Percentiles rank a stretch among this genome's conserved stretches.
These are phyloP conservation scores for Sistotremastrum suecicum DNA, from an alignment of 768 basidiomycete species.

Conservation along the genomic window DNA sequence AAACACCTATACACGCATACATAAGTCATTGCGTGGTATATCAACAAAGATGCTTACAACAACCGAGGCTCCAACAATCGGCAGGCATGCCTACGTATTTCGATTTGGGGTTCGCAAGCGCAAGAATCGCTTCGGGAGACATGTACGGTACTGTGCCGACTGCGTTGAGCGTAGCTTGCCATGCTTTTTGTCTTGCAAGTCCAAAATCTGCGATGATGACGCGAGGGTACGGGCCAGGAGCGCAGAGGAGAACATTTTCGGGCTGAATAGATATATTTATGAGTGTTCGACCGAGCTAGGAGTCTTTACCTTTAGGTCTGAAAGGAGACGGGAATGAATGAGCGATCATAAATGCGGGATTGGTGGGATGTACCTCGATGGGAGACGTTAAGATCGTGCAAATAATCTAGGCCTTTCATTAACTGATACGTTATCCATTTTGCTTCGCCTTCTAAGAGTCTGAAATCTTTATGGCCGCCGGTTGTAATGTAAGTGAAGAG, in stretches of 20 bases:
- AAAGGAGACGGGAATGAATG: slow-evolving; percentile 1
- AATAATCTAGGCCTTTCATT: slow-evolving; percentile 52
- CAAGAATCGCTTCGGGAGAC: slow-evolving; percentile 73
- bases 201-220: slow-evolving; percentile 82
- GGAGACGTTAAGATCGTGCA: slow-evolving; percentile 59
- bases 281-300: neutral
- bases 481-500: slow-evolving; percentile 75
- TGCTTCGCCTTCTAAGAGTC: slow-evolving; percentile 63
- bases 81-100: slow-evolving; percentile 55
- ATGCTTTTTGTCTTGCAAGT: slow-evolving; percentile 62
- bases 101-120: slow-evolving; percentile 56
- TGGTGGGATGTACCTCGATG: slow-evolving; percentile 40
- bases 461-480: slow-evolving; percentile 31
- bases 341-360: neutral
- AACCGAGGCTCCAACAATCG: slow-evolving; percentile 79
- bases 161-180: slow-evolving; percentile 73
- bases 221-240: slow-evolving; percentile 75
- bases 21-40: neutral
- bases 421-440: slow-evolving; percentile 78
- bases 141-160: slow-evolving; percentile 82
- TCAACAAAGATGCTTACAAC: neutral
- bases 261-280: slow-evolving; percentile 31
- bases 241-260: slow-evolving; percentile 67
- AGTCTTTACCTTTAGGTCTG: slow-evolving; percentile 48
- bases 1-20: neutral